These are phyloP conservation scores for Annulohypoxylon nitens DNA, from an alignment of 495 filamentous ascomycete genomes.

Conservation along the genomic window DNA sequence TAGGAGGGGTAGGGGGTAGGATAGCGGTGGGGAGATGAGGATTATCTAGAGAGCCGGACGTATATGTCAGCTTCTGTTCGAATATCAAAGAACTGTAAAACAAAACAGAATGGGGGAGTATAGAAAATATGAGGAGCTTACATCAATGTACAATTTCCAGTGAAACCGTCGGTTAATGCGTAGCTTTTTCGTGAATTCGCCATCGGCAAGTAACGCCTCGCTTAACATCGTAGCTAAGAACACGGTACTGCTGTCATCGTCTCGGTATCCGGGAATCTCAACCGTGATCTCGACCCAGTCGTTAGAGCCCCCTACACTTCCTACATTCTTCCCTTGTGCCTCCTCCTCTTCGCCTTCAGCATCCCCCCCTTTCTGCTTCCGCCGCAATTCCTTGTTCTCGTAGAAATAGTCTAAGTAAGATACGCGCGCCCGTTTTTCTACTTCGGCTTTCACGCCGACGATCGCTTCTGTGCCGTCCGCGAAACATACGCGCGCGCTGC, in stretches of 20 bases:
- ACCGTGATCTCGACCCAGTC: constrained; percentile 86
- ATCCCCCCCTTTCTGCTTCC: constrained; percentile 44
- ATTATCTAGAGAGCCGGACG: constrained; percentile 72
- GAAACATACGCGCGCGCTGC: constrained; percentile 92
- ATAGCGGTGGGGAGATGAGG: constrained; percentile 89
- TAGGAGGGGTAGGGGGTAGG: constrained; percentile 91
- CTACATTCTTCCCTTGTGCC: constrained; percentile 40
- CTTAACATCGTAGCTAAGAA: constrained; percentile 87
- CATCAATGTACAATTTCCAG: constrained; percentile 97
- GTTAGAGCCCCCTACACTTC: constrained; percentile 58
- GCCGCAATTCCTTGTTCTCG: constrained; percentile 49
- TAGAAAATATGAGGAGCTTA: constrained; percentile 59
- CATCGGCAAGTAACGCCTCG: constrained; percentile 86
- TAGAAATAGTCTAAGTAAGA: constrained; percentile 20
- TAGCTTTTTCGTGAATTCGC: constrained; percentile 75
- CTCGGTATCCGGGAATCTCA: constrained; percentile 86
- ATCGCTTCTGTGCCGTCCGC: constrained; percentile 95
- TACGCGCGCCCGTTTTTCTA: constrained; percentile 72
- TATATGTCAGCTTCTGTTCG: constrained; percentile 29
- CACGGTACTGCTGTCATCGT: constrained; percentile 90
- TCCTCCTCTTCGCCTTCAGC: constrained; percentile 18
- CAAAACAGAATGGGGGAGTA: not conserved
- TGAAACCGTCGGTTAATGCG: constrained; percentile 91
- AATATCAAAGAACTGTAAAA: not conserved
- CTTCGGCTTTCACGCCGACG: constrained; percentile 93